phyloP scores from a whole-genome alignment of 192 early-diverging fungal genomes.

The Lobosporangium transversale region DNA sequence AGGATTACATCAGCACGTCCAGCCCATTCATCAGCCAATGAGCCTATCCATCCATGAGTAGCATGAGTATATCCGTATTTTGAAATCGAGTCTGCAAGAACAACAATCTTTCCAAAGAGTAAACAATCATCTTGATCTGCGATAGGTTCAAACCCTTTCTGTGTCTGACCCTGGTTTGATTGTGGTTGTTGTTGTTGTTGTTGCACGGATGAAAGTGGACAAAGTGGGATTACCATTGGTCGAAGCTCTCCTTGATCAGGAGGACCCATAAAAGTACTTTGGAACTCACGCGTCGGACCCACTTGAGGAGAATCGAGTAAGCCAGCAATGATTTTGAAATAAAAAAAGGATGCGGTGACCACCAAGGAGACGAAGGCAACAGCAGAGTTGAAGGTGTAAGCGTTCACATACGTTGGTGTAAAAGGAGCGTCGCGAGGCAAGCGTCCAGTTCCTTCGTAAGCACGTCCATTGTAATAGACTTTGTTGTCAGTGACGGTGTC shows the following conservation, averaged over 20 bases:
- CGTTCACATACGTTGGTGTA: constrained; percentile 42
- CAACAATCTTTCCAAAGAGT: constrained; percentile 46
- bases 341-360: constrained; percentile 42
- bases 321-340: constrained; percentile 48
- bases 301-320: constrained; percentile 41
- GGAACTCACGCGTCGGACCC: constrained; percentile 34
- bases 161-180: background rate
- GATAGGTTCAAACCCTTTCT: background rate
- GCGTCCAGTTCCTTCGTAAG: constrained; percentile 39
- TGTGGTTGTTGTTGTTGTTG: constrained; percentile 4
- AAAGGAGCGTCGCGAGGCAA: constrained; percentile 48
- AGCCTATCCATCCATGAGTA: constrained; percentile 42
- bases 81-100: constrained; percentile 46
- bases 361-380: constrained; percentile 44
- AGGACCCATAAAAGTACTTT: constrained; percentile 15
- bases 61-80: constrained; percentile 44
- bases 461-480: constrained; percentile 20
- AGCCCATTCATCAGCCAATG: constrained; percentile 36
- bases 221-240: constrained; percentile 16
- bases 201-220: constrained; percentile 4
- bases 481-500: constrained; percentile 3
- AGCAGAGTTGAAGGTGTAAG: constrained; percentile 41
- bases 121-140: constrained; percentile 16
- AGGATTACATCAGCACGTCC: constrained; percentile 74
- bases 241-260: constrained; percentile 28